A percentile compares a stretch with the other conserved stretches of the same genome.
Conservation (phyloP, 306 rosid genomes). For the Glycyrrhiza uralensis region DNA sequence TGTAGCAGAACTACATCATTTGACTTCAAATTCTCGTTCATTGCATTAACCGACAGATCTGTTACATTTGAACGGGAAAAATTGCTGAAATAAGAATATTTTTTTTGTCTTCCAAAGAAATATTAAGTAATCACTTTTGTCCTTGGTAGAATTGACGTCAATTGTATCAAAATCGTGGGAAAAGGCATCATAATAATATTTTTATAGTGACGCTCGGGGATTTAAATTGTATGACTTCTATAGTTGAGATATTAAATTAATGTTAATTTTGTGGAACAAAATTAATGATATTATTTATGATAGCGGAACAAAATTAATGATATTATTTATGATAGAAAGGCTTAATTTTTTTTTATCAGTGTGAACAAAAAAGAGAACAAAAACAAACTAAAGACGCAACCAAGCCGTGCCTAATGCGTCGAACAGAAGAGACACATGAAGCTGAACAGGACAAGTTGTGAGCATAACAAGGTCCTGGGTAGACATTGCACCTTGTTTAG, state of each 20-base stretch:
- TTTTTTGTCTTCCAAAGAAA: not conserved
- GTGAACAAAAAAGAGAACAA: no score
- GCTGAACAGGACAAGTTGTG: no score
- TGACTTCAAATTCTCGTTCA: not conserved
- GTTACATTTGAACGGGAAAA: not conserved
- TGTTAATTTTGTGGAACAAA: not conserved
- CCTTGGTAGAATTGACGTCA: not conserved
- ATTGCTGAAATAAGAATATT: not conserved
- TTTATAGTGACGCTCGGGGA: no score
- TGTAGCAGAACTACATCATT: not conserved
- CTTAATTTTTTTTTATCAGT: no score
- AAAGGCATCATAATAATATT: no score
- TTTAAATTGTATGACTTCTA: no score
- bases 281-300: not conserved
- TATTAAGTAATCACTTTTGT: no score
- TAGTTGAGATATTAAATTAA: not conserved
- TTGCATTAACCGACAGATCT: not conserved
- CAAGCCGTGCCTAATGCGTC: no score
- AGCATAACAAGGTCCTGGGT: no score
- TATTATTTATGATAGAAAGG: not conserved
- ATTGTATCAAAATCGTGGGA: not conserved
- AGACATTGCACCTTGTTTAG: no score
- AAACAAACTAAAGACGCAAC: no score
- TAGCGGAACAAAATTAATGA: not conserved
- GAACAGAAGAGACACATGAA: no score